These are phyloP conservation scores for Omphalotus olearius DNA, from an alignment of 1,284 basidiomycete genomes.

Conservation along the genomic window DNA sequence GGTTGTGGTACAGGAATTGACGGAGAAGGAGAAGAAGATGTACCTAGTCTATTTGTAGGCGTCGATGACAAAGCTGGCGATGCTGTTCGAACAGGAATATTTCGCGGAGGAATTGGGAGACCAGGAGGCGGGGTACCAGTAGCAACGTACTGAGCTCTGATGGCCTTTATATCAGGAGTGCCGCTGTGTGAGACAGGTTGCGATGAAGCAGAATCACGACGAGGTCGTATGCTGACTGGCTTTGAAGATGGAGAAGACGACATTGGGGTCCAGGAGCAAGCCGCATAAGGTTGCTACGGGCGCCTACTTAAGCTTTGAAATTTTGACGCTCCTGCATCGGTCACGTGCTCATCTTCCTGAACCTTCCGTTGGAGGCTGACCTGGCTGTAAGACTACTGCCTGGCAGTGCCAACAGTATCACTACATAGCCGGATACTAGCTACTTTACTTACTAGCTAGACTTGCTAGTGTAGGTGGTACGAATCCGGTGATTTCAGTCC, in stretches of 20 bases:
- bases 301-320: too few relatives aligned
- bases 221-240: conserved; percentile 12
- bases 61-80: conserved; percentile 20
- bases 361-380: too few relatives aligned
- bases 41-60: conserved; percentile 1
- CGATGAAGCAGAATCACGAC: not conserved
- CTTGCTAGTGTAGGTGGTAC: too few relatives aligned
- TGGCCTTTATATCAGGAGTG: conserved; percentile 38
- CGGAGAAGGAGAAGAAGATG: conserved; percentile 19
- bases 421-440: too few relatives aligned
- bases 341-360: too few relatives aligned
- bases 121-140: conserved; percentile 42
- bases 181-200: not conserved
- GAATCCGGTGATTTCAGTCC: too few relatives aligned
- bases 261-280: not conserved
- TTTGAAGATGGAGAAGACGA: conserved; percentile 1
- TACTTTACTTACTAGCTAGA: too few relatives aligned
- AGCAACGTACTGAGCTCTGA: conserved; percentile 56
- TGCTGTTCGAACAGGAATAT: conserved; percentile 51
- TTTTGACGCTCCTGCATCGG: too few relatives aligned
- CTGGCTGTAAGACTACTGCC: too few relatives aligned
- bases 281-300: not conserved
- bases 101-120: conserved; percentile 40
- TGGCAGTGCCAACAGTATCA: too few relatives aligned
- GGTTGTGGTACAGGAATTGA: conserved; percentile 18